These are phyloP conservation scores for Aureobasidium subglaciale DNA, from an alignment of 2,329 filamentous ascomycete genomes.

Conservation along the genomic window DNA sequence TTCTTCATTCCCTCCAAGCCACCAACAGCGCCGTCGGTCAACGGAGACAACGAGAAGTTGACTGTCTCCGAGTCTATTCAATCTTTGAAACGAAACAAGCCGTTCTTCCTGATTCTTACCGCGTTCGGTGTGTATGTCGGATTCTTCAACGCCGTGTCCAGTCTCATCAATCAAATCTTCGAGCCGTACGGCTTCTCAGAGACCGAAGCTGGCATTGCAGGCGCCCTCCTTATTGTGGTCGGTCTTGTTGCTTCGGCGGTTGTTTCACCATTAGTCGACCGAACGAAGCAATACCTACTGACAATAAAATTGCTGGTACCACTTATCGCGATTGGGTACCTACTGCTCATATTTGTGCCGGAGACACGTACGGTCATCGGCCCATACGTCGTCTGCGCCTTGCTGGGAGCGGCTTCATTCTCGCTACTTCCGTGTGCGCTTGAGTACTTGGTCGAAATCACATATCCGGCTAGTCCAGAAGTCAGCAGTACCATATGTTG, in stretches of 20 bases:
- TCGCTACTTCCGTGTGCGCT: slow-evolving; percentile 74
- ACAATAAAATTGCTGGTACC: slow-evolving; percentile 70
- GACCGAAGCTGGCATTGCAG: slow-evolving; percentile 80
- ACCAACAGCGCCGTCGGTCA: slow-evolving; percentile 68
- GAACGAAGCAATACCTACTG: slow-evolving; percentile 69
- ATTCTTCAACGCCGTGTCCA: slow-evolving; percentile 88
- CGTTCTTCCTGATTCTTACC: slow-evolving; percentile 73
- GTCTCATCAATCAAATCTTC: slow-evolving; percentile 84
- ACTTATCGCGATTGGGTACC: slow-evolving; percentile 54
- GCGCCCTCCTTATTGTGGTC: slow-evolving; percentile 81
- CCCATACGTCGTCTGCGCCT: slow-evolving; percentile 65
- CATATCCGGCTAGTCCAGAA: slow-evolving; percentile 79
- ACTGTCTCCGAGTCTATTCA: slow-evolving; percentile 49
- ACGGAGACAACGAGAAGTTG: slow-evolving; percentile 48
- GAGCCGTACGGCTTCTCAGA: slow-evolving; percentile 77
- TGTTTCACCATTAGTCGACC: slow-evolving; percentile 73
- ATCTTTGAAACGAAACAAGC: slow-evolving; percentile 46
- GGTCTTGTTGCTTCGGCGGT: slow-evolving; percentile 73
- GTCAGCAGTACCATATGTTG: slow-evolving; percentile 78
- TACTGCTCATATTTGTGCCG: slow-evolving; percentile 77
- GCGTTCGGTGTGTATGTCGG: slow-evolving; percentile 83
- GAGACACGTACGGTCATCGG: slow-evolving; percentile 53
- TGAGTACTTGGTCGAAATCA: slow-evolving; percentile 81
- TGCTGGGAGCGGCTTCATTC: slow-evolving; percentile 76
- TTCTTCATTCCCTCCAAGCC: slow-evolving; percentile 73